These are phyloP conservation scores for Pseudogymnoascus sp. DNA, from an alignment of 2,329 filamentous ascomycete genomes.

Conservation along the genomic window DNA sequence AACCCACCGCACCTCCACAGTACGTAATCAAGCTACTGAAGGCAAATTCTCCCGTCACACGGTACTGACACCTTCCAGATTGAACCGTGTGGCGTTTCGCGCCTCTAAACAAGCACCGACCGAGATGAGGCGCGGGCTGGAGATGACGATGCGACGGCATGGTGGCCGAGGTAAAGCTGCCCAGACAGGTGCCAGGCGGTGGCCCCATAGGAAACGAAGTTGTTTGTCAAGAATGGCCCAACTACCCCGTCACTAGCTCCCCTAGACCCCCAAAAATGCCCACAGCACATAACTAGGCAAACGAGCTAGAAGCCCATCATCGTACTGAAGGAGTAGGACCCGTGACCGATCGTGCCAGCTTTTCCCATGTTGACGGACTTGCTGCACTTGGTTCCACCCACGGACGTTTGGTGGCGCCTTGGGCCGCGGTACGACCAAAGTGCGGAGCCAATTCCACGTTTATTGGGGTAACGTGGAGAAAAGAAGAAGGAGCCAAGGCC, in stretches of 20 bases:
- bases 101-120: not conserved
- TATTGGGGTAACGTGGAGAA: not conserved
- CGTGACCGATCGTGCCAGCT: not conserved
- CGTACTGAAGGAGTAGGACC: not conserved
- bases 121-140: not conserved
- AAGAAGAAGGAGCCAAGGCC: not conserved
- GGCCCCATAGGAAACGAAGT: not conserved
- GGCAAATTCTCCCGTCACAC: not conserved
- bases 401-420: not conserved
- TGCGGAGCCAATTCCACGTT: slow-evolving; percentile 1
- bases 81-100: not conserved
- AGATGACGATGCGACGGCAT: not conserved
- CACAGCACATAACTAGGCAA: not conserved
- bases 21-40: not conserved
- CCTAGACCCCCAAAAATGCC: not conserved
- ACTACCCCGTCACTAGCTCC: not conserved
- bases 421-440: not conserved
- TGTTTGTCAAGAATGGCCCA: not conserved
- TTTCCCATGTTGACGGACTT: not conserved
- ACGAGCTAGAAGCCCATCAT: not conserved
- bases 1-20: not conserved
- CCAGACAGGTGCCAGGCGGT: not conserved
- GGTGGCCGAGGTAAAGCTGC: not conserved
- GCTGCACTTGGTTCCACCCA: not conserved
- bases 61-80: not conserved